Percentiles rank a stretch among this genome's conserved stretches.
phyloP scores from a whole-genome alignment of 371 early-diverging fungal genomes.

The Mucor racemosus region DNA sequence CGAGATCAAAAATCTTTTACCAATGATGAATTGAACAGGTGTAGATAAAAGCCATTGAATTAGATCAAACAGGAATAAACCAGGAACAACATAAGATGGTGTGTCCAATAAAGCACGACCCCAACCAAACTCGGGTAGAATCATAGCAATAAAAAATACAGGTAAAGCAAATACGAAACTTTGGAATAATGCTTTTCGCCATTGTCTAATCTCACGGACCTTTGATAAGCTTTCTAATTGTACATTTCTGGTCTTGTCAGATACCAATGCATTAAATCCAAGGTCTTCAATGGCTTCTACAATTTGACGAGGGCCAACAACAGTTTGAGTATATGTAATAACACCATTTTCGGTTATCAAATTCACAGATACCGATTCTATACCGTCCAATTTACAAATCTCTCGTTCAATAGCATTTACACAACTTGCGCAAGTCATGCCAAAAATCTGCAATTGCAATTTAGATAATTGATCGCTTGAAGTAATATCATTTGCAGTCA shows the following conservation, averaged over 20 bases:
- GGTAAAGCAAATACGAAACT: constrained; percentile 80
- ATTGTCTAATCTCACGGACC: constrained; percentile 85
- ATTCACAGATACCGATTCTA: constrained; percentile 73
- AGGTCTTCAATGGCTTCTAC: constrained; percentile 81
- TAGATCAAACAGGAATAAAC: constrained; percentile 67
- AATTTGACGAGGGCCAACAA: constrained; percentile 81
- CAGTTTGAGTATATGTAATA: constrained; percentile 66
- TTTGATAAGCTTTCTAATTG: constrained; percentile 90
- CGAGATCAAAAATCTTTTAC: constrained; percentile 76
- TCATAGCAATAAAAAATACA: constrained; percentile 85
- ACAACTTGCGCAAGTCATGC: constrained; percentile 90
- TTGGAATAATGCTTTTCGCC: constrained; percentile 69
- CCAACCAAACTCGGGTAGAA: constrained; percentile 72
- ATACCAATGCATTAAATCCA: constrained; percentile 85
- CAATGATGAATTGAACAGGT: constrained; percentile 93
- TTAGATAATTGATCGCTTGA: not conserved
- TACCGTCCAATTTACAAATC: constrained; percentile 64
- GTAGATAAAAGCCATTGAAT: constrained; percentile 70
- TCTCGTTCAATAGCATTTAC: constrained; percentile 76
- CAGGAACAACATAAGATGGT: constrained; percentile 53
- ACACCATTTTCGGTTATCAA: constrained; percentile 74
- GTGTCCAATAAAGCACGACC: constrained; percentile 50
- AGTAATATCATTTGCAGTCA: constrained; percentile 41
- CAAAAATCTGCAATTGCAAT: constrained; percentile 78
- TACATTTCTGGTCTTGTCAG: constrained; percentile 58